Conservation (phyloP, 345 rosid species). For the Eucalyptus marginata region DNA sequence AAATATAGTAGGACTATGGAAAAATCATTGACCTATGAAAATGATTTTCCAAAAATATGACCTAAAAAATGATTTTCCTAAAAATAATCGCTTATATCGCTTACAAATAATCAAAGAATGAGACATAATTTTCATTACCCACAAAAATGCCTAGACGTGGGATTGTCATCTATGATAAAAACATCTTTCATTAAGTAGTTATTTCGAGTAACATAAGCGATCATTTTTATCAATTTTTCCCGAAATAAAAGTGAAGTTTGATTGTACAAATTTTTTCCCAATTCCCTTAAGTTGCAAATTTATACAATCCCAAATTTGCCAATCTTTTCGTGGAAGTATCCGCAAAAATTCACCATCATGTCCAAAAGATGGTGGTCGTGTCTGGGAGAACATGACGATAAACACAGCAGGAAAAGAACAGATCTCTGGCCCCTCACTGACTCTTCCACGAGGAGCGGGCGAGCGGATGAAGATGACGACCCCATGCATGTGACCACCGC, state of each 20-base stretch:
- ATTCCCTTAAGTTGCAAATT: neutral
- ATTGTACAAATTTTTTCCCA: neutral
- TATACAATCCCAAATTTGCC: neutral
- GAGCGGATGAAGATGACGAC: neutral
- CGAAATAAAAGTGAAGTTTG: neutral
- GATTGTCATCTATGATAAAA: neutral
- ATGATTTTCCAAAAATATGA: too few species aligned
- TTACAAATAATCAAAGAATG: neutral
- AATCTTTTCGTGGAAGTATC: neutral
- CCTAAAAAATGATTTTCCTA: too few species aligned
- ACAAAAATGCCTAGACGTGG: accelerated
- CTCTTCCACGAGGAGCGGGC: neutral
- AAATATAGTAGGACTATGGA: too few species aligned
- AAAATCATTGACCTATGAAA: too few species aligned
- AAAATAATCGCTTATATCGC: accelerated
- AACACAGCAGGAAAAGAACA: neutral
- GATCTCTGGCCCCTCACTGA: neutral
- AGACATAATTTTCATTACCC: too few species aligned
- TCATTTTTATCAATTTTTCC: neutral
- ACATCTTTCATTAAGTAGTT: neutral
- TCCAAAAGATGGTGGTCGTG: neutral
- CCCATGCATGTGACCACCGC: neutral
- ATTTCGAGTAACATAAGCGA: accelerated
- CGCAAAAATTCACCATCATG: neutral
- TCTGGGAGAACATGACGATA: neutral